A percentile compares a stretch with the other conserved stretches of the same genome.
phyloP scores from a whole-genome alignment of 2,329 filamentous ascomycete genomes.

The Aureobasidium namibiae region DNA sequence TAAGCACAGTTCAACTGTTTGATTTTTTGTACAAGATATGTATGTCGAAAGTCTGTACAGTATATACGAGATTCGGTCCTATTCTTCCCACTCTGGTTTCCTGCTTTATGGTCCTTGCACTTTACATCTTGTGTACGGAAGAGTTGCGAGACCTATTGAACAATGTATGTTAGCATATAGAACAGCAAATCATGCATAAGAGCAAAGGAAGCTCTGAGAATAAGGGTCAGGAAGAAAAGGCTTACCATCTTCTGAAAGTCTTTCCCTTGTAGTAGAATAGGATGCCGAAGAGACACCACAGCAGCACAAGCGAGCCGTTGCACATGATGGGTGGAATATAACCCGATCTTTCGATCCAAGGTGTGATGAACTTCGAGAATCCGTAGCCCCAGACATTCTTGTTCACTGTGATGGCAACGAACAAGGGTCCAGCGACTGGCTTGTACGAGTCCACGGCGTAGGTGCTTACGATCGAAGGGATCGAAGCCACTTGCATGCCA shows the following conservation, averaged over 20 bases:
- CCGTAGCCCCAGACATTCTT: conserved; percentile 59
- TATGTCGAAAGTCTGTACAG: too few relatives aligned
- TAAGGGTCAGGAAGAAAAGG: background rate
- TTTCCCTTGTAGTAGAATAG: conserved; percentile 53
- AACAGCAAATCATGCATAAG: background rate
- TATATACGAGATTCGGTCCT: too few relatives aligned
- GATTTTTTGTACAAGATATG: too few relatives aligned
- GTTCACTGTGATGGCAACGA: conserved; percentile 55
- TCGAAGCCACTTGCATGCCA: conserved; percentile 51
- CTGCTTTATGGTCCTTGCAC: too few relatives aligned
- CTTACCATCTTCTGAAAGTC: conserved; percentile 46
- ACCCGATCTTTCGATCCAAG: conserved; percentile 44
- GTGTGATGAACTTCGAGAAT: conserved; percentile 39
- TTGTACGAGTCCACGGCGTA: conserved; percentile 60
- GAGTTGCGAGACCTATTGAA: conserved; percentile 29
- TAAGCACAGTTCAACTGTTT: background rate
- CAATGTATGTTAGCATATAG: background rate
- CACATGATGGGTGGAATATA: conserved; percentile 52
- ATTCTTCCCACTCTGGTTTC: too few relatives aligned
- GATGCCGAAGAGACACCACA: conserved; percentile 48
- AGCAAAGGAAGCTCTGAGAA: background rate
- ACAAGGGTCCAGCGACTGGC: conserved; percentile 51
- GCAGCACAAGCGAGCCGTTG: conserved; percentile 45
- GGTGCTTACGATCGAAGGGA: conserved; percentile 51
- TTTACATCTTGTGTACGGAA: conserved; percentile 45